phyloP scores from a whole-genome alignment of 2,329 filamentous ascomycete genomes.

The Colletotrichum truncatum region DNA sequence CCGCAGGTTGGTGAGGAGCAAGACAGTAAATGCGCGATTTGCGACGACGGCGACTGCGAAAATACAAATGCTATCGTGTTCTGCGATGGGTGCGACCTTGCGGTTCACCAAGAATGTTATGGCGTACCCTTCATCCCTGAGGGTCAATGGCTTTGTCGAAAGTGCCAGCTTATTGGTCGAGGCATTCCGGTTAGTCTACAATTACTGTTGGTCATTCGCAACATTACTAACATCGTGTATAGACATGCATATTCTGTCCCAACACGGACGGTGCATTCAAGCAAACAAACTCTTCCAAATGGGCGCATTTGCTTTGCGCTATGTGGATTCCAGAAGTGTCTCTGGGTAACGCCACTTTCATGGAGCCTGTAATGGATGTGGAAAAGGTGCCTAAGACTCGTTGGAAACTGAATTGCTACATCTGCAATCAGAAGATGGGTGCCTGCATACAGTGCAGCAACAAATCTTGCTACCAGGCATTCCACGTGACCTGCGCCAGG shows the following conservation, averaged over 20 bases:
- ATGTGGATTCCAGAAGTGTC: slow-evolving; percentile 99
- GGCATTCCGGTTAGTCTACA: slow-evolving; percentile 77
- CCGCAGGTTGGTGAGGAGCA: slow-evolving; percentile 89
- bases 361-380: slow-evolving; percentile 98
- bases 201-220: not conserved
- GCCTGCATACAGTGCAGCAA: slow-evolving; percentile 98
- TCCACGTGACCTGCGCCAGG: slow-evolving; percentile 95
- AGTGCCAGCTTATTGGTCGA: slow-evolving; percentile 94
- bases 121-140: slow-evolving; percentile 98
- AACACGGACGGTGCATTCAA: slow-evolving; percentile 99
- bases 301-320: slow-evolving; percentile 95
- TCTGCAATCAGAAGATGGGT: slow-evolving; percentile 97
- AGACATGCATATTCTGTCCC: slow-evolving; percentile 97
- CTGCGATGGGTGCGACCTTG: slow-evolving; percentile 96
- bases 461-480: slow-evolving; percentile 95
- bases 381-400: slow-evolving; percentile 95
- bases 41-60: slow-evolving; percentile 98
- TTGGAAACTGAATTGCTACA: slow-evolving; percentile 95
- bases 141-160: slow-evolving; percentile 96
- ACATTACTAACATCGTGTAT: slow-evolving; percentile 1
- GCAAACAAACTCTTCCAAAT: slow-evolving; percentile 94
- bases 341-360: slow-evolving; percentile 94
- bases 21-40: slow-evolving; percentile 97
- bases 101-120: slow-evolving; percentile 98
- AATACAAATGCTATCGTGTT: slow-evolving; percentile 99